Conservation (phyloP, 225 moss, liverwort and hornwort species). For the Bryum argenteum region DNA sequence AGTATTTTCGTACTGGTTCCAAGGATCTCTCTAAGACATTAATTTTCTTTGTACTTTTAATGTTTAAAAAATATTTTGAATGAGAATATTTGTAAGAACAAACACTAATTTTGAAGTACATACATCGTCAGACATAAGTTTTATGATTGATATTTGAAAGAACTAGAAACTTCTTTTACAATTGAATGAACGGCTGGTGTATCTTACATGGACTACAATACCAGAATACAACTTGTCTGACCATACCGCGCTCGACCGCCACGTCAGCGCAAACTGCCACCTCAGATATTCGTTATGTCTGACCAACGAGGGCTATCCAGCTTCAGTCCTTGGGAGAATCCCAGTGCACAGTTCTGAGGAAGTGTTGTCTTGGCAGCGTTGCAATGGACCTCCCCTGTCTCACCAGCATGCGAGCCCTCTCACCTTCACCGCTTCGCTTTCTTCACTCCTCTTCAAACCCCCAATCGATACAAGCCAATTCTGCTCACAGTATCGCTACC, state of each 20-base stretch:
- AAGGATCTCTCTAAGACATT: too few relatives aligned
- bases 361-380: slow-evolving; percentile 10
- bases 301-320: slow-evolving; percentile 5
- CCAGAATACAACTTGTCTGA: too few relatives aligned
- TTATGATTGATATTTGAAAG: too few relatives aligned
- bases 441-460: not conserved
- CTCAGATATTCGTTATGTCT: not conserved
- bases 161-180: too few relatives aligned
- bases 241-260: not conserved
- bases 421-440: slow-evolving; percentile 10
- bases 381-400: slow-evolving; percentile 25
- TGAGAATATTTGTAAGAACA: too few relatives aligned
- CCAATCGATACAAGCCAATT: not conserved
- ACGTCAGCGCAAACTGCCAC: not conserved
- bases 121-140: too few relatives aligned
- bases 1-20: too few relatives aligned
- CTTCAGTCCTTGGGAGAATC: not conserved
- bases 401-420: slow-evolving; percentile 19
- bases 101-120: too few relatives aligned
- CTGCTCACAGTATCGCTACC: not conserved
- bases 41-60: too few relatives aligned
- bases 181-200: too few relatives aligned
- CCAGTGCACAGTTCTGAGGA: not conserved
- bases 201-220: too few relatives aligned
- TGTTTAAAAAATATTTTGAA: too few relatives aligned